Percentiles rank a stretch among this genome's conserved stretches.
Conservation (phyloP, 352 stramenopile genomes). For the Elongisporangium undulatum region DNA sequence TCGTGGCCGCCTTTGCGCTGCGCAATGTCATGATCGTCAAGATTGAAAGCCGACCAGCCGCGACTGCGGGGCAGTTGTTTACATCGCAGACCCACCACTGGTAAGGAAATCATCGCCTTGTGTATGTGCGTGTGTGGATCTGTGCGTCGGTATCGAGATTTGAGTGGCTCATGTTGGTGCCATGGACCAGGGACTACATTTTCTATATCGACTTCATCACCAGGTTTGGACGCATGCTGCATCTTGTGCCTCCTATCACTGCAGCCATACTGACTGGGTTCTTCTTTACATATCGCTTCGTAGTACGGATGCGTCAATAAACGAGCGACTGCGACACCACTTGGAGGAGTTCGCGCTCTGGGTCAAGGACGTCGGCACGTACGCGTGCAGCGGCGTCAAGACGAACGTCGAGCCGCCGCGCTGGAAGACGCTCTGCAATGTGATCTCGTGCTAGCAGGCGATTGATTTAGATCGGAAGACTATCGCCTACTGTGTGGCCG, state of each 20-base stretch:
- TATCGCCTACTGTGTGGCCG: constrained; percentile 1
- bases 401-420: constrained; percentile 59
- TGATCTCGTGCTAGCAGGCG: constrained; percentile 50
- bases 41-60: constrained; percentile 73
- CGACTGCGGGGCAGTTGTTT: constrained; percentile 54
- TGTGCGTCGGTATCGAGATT: background rate
- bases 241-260: constrained; percentile 1
- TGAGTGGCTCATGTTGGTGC: background rate
- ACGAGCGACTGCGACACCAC: constrained; percentile 48
- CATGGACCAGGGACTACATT: constrained; percentile 60
- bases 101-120: constrained; percentile 15
- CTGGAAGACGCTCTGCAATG: constrained; percentile 62
- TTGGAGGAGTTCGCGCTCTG: constrained; percentile 74
- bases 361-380: constrained; percentile 73
- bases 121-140: background rate
- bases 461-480: background rate
- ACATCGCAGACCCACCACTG: constrained; percentile 67
- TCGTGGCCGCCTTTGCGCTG: constrained; percentile 72
- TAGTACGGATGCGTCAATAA: constrained; percentile 26
- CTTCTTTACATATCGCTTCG: constrained; percentile 3
- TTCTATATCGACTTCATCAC: constrained; percentile 78
- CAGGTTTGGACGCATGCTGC: constrained; percentile 22
- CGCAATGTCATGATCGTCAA: constrained; percentile 77
- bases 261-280: background rate
- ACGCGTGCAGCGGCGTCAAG: constrained; percentile 55